A percentile compares a stretch with the other conserved stretches of the same genome.
Conservation (phyloP, 1,284 basidiomycete species). For the Ustilago sp. region DNA sequence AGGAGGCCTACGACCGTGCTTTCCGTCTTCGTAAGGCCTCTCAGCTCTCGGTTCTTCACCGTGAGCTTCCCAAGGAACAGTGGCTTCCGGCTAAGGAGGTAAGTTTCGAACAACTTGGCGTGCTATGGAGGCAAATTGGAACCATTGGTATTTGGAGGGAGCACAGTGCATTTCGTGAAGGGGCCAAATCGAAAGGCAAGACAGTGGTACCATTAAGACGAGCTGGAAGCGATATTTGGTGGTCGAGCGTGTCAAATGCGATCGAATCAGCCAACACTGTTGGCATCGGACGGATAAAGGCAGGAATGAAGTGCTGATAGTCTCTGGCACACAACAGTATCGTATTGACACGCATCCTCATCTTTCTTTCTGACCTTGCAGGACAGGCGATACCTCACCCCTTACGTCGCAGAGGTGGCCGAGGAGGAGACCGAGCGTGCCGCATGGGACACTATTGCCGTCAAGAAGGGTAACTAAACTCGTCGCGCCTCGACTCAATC, state of each 20-base stretch:
- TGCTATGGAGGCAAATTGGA: too few species aligned
- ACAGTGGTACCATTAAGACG: too few species aligned
- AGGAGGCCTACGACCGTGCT: conserved; percentile 88
- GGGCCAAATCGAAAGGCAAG: too few species aligned
- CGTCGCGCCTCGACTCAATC: not conserved
- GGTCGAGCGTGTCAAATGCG: too few species aligned
- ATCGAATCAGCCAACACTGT: too few species aligned
- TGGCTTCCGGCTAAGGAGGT: conserved; percentile 86
- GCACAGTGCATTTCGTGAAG: too few species aligned
- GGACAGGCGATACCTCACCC: conserved; percentile 91
- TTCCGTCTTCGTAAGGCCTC: conserved; percentile 89
- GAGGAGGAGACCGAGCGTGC: conserved; percentile 83
- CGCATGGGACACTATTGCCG: conserved; percentile 80
- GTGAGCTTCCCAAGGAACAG: conserved; percentile 83
- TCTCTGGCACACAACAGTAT: too few species aligned
- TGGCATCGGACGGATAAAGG: too few species aligned
- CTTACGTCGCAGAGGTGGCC: conserved; percentile 81
- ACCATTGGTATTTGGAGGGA: too few species aligned
- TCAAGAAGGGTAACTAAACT: conserved; percentile 59
- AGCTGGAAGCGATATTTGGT: too few species aligned
- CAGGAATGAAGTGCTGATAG: too few species aligned
- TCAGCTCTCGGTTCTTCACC: conserved; percentile 84
- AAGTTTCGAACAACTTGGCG: conserved; percentile 13
- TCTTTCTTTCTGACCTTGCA: conserved; percentile 69
- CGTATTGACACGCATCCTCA: not conserved